Evolutionary conservation across 148 eudicot genomes (phyloP).

Genomic region (Rhododendron mucronatum): DNA sequence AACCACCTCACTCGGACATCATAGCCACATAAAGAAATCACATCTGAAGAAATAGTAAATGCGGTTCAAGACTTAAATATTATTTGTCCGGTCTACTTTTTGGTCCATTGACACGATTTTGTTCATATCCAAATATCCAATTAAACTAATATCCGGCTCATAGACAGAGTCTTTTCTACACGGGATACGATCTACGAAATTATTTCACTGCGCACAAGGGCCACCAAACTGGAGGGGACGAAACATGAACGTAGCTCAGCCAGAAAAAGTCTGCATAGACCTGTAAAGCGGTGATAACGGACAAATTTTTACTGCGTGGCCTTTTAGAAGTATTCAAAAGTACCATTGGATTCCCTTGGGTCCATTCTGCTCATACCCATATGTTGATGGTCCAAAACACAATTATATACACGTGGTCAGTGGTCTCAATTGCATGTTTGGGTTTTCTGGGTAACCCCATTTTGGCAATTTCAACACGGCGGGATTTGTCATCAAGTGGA

Average conservation of each 20-base stretch:
- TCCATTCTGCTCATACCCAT: not conserved
- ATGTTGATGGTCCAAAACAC: not conserved
- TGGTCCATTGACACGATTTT: not conserved
- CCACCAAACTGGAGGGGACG: not conserved
- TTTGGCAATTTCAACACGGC: not conserved
- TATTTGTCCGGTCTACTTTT: not conserved
- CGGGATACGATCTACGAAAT: not conserved
- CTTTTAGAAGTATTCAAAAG: not conserved
- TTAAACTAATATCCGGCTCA: not conserved
- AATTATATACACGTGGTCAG: not conserved
- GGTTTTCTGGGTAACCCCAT: not conserved
- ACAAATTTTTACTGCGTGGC: not conserved
- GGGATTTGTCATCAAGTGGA: not conserved
- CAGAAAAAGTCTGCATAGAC: not conserved
- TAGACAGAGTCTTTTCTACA: not conserved
- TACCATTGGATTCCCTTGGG: slow-evolving; percentile 2
- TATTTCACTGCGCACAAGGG: not conserved
- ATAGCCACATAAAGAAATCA: too few species aligned
- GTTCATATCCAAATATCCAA: not conserved
- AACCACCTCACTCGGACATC: not conserved
- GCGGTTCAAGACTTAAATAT: not conserved
- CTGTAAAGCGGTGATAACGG: not conserved
- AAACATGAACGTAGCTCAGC: not conserved
- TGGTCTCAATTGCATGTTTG: not conserved
- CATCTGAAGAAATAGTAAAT: too few species aligned